These are phyloP conservation scores for Xylaria sp. DNA, from an alignment of 2,329 filamentous ascomycete species.

Conservation along the genomic window DNA sequence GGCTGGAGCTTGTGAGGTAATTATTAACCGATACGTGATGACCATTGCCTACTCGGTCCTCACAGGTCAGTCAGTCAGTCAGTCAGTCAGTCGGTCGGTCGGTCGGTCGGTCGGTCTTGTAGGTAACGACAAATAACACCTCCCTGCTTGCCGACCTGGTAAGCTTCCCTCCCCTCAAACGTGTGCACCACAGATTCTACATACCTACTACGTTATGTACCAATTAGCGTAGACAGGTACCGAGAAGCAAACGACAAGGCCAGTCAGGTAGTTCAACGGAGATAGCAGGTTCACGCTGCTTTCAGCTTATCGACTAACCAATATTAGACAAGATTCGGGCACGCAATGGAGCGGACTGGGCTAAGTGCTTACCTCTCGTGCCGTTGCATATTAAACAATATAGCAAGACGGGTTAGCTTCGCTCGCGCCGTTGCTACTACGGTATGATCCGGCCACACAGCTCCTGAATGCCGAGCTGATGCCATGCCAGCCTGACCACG, in stretches of 20 bases:
- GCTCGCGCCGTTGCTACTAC: slow-evolving; percentile 29
- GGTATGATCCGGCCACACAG: slow-evolving; percentile 34
- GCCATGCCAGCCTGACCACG: slow-evolving; percentile 35
- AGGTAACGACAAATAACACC: slow-evolving; percentile 1
- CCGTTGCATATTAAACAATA: slow-evolving; percentile 28
- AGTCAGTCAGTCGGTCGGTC: neutral
- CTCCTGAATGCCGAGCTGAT: slow-evolving; percentile 38
- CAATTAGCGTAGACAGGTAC: neutral
- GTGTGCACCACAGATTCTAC: neutral
- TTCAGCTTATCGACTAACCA: slow-evolving; percentile 18
- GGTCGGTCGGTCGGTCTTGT: neutral
- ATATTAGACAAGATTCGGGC: slow-evolving; percentile 8
- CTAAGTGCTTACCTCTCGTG: slow-evolving; percentile 27
- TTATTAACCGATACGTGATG: slow-evolving; percentile 30
- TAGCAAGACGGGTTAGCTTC: slow-evolving; percentile 21
- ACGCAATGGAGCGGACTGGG: slow-evolving; percentile 8
- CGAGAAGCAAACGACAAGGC: slow-evolving; percentile 3
- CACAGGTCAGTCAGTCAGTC: neutral
- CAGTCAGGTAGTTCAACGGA: neutral
- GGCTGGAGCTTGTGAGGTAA: slow-evolving; percentile 29
- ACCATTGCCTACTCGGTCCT: neutral
- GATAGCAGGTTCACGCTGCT: slow-evolving; percentile 16
- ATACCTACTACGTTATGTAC: neutral
- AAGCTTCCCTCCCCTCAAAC: neutral
- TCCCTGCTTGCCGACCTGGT: slow-evolving; percentile 2